phyloP scores from a whole-genome alignment of 768 basidiomycete species.

The Fibroporia radiculosa region DNA sequence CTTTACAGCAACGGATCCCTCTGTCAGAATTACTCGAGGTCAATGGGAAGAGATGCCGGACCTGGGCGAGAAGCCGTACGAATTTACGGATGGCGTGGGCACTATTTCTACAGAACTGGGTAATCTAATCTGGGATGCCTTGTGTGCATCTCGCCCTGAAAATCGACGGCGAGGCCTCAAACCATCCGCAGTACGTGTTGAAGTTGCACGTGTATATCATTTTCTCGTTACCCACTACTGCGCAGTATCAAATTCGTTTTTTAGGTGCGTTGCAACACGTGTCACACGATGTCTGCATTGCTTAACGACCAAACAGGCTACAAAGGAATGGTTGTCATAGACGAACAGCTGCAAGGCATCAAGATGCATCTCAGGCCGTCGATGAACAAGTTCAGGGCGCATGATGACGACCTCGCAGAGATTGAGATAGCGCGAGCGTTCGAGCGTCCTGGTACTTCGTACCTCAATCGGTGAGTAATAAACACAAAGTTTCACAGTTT shows the following conservation, averaged over 20 bases:
- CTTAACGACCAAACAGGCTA: conserved; percentile 24
- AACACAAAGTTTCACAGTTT: background rate
- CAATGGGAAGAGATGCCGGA: conserved; percentile 65
- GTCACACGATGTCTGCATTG: background rate
- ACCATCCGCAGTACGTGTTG: conserved; percentile 54
- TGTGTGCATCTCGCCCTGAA: conserved; percentile 35
- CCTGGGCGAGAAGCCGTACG: conserved; percentile 34
- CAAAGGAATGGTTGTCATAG: conserved; percentile 75
- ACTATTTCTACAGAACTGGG: conserved; percentile 61
- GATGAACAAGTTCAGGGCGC: conserved; percentile 69
- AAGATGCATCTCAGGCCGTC: conserved; percentile 64
- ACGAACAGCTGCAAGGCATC: conserved; percentile 45
- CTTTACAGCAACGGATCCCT: conserved; percentile 75
- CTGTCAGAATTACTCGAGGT: conserved; percentile 42
- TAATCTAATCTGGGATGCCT: conserved; percentile 48
- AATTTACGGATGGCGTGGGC: conserved; percentile 76
- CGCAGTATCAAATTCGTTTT: conserved; percentile 73
- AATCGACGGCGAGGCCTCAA: conserved; percentile 25
- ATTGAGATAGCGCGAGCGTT: conserved; percentile 73
- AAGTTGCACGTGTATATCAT: background rate
- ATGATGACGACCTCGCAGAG: conserved; percentile 36
- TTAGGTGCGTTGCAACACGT: conserved; percentile 33
- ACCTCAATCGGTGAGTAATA: conserved; percentile 59
- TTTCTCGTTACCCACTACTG: conserved; percentile 15
- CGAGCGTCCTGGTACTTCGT: conserved; percentile 47